phyloP scores from a whole-genome alignment of 768 basidiomycete species.

The Rhizopogon roseolus region DNA sequence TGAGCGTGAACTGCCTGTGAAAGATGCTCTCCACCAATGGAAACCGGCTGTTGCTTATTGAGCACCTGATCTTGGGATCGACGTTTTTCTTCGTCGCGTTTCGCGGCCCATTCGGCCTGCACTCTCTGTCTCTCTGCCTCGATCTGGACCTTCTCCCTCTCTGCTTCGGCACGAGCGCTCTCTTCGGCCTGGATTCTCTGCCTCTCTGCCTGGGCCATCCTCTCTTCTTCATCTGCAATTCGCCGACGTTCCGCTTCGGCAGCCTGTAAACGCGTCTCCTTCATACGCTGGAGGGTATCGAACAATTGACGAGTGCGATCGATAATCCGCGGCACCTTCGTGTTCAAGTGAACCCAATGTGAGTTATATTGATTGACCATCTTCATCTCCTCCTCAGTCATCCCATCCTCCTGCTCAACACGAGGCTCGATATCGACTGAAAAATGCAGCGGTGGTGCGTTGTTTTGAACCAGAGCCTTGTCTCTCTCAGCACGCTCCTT shows the following conservation, averaged over 20 bases:
- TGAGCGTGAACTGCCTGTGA: not conserved
- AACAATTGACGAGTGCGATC: not conserved
- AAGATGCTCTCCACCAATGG: not conserved
- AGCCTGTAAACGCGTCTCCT: conserved; percentile 17
- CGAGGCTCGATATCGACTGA: not conserved
- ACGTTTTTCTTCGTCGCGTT: conserved; percentile 5
- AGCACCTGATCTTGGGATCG: conserved; percentile 8
- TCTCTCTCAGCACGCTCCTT: not conserved
- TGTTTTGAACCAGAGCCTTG: not conserved
- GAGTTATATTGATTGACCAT: conserved; percentile 6
- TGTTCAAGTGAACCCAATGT: conserved; percentile 10
- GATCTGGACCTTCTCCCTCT: not conserved
- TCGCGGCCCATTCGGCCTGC: conserved; percentile 8
- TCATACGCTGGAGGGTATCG: conserved; percentile 15
- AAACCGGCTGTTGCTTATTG: not conserved
- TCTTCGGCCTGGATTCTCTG: conserved; percentile 7
- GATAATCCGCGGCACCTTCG: not conserved
- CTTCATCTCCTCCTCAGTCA: conserved; percentile 14
- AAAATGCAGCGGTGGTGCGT: not conserved
- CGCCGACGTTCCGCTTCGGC: conserved; percentile 10
- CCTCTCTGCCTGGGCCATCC: not conserved
- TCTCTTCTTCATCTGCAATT: conserved; percentile 13
- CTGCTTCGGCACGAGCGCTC: conserved; percentile 5
- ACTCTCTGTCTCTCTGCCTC: conserved; percentile 2
- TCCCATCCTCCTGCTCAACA: conserved; percentile 13